These are phyloP conservation scores for Amauroascus verrucosus DNA, from an alignment of 2,329 filamentous ascomycete species.

Conservation along the genomic window DNA sequence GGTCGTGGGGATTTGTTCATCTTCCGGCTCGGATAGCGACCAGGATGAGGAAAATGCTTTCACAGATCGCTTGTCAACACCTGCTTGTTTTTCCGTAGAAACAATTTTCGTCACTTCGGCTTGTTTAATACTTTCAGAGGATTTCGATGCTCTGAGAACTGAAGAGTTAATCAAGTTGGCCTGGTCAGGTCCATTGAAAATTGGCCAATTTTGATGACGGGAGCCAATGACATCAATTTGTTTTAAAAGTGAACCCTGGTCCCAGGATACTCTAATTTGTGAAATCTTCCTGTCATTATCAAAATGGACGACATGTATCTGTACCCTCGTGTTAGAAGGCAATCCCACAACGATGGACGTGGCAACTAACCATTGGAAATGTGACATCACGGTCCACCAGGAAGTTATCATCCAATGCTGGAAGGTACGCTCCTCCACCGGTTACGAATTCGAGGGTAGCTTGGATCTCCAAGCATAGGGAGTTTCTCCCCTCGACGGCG, in stretches of 20 bases:
- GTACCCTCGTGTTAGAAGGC: not conserved
- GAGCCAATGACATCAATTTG: conserved; percentile 88
- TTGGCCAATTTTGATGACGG: conserved; percentile 87
- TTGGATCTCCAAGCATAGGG: conserved; percentile 67
- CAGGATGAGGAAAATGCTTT: conserved; percentile 45
- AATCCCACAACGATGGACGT: too few relatives aligned
- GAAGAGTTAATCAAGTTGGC: conserved; percentile 59
- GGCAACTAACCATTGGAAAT: conserved; percentile 61
- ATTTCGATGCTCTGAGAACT: conserved; percentile 14
- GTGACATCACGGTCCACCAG: conserved; percentile 69
- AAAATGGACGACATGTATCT: conserved; percentile 86
- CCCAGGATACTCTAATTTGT: conserved; percentile 87
- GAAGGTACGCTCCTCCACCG: conserved; percentile 77
- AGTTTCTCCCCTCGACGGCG: conserved; percentile 59
- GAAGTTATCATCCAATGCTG: conserved; percentile 88
- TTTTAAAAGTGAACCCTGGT: conserved; percentile 86
- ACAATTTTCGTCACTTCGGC: not conserved
- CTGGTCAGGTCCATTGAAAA: conserved; percentile 78
- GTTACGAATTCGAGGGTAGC: conserved; percentile 71
- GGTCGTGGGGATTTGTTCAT: conserved; percentile 21
- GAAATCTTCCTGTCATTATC: conserved; percentile 64
- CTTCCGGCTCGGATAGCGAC: conserved; percentile 59
- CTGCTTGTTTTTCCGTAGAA: not conserved
- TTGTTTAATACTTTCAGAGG: conserved; percentile 14
- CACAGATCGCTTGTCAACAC: conserved; percentile 26